phyloP scores from a whole-genome alignment of 768 basidiomycete genomes.

The Rhizopogon vulgaris region DNA sequence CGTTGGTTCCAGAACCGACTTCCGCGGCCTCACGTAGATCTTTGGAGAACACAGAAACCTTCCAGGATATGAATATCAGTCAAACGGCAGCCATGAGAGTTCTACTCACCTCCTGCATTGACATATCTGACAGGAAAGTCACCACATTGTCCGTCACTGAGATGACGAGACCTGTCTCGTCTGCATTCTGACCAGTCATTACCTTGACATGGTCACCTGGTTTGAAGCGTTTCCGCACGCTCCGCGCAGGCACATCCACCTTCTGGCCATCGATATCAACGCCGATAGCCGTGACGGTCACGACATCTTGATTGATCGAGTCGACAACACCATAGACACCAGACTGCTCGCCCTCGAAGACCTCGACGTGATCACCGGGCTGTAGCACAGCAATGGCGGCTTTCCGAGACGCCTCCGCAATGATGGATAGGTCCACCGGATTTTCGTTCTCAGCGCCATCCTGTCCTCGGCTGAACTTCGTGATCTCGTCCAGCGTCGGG shows the following conservation, averaged over 20 bases:
- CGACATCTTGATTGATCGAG: slow-evolving; percentile 80
- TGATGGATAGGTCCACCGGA: slow-evolving; percentile 81
- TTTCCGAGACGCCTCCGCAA: slow-evolving; percentile 88
- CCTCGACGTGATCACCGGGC: slow-evolving; percentile 96
- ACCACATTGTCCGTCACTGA: slow-evolving; percentile 87
- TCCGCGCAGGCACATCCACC: slow-evolving; percentile 79
- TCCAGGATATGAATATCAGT: slow-evolving; percentile 6
- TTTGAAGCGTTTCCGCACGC: slow-evolving; percentile 92
- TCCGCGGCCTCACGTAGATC: slow-evolving; percentile 97
- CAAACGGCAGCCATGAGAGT: neutral
- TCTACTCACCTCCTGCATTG: slow-evolving; percentile 77
- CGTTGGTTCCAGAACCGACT: slow-evolving; percentile 86
- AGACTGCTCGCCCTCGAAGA: slow-evolving; percentile 93
- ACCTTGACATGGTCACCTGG: slow-evolving; percentile 99
- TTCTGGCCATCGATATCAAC: slow-evolving; percentile 83
- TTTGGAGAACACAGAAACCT: slow-evolving; percentile 97
- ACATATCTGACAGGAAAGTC: slow-evolving; percentile 96
- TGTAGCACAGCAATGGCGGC: slow-evolving; percentile 92
- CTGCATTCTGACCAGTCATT: slow-evolving; percentile 89
- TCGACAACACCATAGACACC: slow-evolving; percentile 92
- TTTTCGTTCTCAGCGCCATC: slow-evolving; percentile 63
- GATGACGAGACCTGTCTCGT: slow-evolving; percentile 95
- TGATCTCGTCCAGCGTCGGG: slow-evolving; percentile 95
- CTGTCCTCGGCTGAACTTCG: slow-evolving; percentile 74
- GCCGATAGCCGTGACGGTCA: slow-evolving; percentile 74